Base-by-base conservation (phyloP, 2,329 filamentous ascomycete species). In the Fusarium penzigii region DNA sequence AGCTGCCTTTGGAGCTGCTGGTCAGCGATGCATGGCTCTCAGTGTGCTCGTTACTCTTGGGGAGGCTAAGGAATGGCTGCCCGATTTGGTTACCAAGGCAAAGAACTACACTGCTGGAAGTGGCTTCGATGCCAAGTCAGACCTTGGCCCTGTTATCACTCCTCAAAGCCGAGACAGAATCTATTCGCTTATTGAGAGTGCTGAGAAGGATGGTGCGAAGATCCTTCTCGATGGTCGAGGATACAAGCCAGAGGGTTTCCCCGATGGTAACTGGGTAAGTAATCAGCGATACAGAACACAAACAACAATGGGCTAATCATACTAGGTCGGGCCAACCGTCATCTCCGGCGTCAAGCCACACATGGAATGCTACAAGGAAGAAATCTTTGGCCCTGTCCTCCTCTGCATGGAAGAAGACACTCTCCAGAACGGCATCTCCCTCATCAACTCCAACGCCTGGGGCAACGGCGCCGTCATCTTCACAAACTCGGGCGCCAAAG, bases 381-480 rank as follows among this genome's bases (percentile, higher is more conserved):
- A 92, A 70, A 90, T 92, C 63, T 92, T 92, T 62, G 89, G 89
- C 2, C 89, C 89, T 0, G 89, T 92, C 2, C 78, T 92, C 9
- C 86, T 92, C 52, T 90, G 87, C 73, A 75, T 91, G 58, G 86
- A 88, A 62, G 86, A 88, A 6, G 79, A 84, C 32, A 89, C 86
- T 3, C 79, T 92, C 44, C 85, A 91, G 64, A 86, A 88, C 49
- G 88, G 88, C n/a, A 85, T 92, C 62, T 80, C 86, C 17, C 74
- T 91, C 55, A 89, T 92, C 77, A 92, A 92, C 72, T 75, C 75
- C 49, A 92, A 92, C 72, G 87, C 90, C 68, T 92, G 92, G 71
- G 89, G 89, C 56, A 92, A 92, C 73, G 89, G 89, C 56, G 84
- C 84, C 3, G 88, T 89, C 57, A 88, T 92, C 72, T 92, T 92